phyloP scores from a whole-genome alignment of 768 basidiomycete genomes.

The Crepidotus variabilis region DNA sequence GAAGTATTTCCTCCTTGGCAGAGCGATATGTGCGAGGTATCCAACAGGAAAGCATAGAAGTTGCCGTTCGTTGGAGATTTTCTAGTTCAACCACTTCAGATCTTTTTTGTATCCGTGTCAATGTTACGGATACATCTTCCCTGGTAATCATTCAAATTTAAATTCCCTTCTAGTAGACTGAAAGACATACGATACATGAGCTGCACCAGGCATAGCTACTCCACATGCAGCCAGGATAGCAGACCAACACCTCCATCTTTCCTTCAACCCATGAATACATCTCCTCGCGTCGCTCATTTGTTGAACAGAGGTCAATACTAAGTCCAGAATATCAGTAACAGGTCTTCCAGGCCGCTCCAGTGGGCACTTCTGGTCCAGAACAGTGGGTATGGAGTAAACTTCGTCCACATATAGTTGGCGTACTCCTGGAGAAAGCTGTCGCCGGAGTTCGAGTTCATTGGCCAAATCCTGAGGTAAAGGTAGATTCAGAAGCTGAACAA shows the following conservation, averaged over 20 bases:
- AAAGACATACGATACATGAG: background rate
- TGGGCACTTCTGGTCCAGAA: background rate
- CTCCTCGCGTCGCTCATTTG: background rate
- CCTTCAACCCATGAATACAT: background rate
- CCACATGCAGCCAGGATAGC: background rate
- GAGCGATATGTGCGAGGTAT: background rate
- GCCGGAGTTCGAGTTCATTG: background rate
- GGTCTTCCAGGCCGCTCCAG: background rate
- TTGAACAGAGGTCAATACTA: background rate
- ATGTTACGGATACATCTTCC: background rate
- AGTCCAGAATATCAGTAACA: background rate
- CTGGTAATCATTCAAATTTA: background rate
- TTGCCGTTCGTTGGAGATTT: background rate
- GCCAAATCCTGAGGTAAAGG: background rate
- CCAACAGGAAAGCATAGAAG: background rate
- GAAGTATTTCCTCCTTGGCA: background rate
- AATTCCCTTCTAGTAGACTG: background rate
- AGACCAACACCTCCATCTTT: background rate
- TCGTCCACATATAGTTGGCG: background rate
- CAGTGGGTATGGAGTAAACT: background rate
- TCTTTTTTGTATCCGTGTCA: background rate
- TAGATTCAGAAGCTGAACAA: background rate
- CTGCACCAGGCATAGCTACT: background rate
- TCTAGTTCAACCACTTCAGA: background rate
- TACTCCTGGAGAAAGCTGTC: background rate